Conservation (phyloP, 495 filamentous ascomycete species). For the Hypoxylon perforatum region DNA sequence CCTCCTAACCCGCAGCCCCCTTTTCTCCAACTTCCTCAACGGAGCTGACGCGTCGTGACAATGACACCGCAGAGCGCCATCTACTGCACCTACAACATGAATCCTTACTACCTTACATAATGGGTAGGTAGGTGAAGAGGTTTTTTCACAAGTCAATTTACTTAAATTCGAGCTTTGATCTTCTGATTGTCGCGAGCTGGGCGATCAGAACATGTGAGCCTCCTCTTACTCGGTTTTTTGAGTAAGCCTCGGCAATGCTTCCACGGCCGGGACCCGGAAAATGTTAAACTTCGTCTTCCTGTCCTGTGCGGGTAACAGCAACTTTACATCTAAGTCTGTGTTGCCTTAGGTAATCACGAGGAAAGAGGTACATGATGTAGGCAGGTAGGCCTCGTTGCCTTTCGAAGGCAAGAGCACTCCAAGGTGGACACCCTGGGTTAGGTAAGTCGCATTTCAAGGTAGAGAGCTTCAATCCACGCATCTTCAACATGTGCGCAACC, state of each 20-base stretch:
- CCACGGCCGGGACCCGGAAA: neutral
- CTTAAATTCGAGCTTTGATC: conserved; percentile 2
- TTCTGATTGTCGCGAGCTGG: conserved; percentile 1
- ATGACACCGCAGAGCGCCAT: conserved; percentile 15
- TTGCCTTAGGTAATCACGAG: neutral
- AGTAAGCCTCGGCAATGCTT: conserved; percentile 16
- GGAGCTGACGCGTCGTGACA: conserved; percentile 27
- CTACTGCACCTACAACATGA: neutral
- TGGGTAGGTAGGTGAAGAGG: conserved; percentile 19
- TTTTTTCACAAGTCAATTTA: conserved; percentile 3
- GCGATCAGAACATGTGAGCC: conserved; percentile 3
- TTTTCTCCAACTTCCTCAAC: conserved; percentile 31
- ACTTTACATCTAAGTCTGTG: neutral
- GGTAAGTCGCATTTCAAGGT: too few species aligned
- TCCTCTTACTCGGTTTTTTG: neutral
- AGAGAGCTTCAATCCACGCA: too few species aligned
- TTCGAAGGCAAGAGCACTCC: conserved; percentile 13
- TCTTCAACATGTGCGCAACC: conserved; percentile 9
- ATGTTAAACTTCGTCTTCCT: neutral
- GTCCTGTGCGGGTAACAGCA: too few species aligned
- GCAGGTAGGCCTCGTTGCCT: neutral
- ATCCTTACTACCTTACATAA: conserved; percentile 32
- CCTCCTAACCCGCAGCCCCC: too few species aligned
- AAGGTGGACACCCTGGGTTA: neutral
- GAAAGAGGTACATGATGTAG: neutral